Base-by-base conservation (phyloP, 2,329 filamentous ascomycete species). In the Aureobasidium melanogenum region DNA sequence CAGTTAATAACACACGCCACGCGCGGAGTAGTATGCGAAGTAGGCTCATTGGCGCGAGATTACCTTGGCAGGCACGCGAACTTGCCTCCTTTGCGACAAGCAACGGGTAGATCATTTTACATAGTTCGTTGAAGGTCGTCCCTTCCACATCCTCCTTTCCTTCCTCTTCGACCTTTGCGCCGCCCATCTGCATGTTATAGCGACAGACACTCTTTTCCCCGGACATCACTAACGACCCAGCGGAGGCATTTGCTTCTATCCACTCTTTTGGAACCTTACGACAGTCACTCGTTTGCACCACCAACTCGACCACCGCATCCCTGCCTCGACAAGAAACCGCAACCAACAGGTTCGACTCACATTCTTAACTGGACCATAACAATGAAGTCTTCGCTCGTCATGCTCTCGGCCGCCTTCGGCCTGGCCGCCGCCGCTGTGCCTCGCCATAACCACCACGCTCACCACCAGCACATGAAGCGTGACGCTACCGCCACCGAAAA, bases 381-480 rank as follows among this genome's bases (percentile, higher is more conserved):
- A 47, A 76, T 74, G 73, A 76, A 72, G 70, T 65, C 72, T 60
- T 66, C 70, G 4, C 64, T 69, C 48, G 67, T 72, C 62, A 64
- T 75, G 63, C 68, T 72, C 60, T 61, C 72, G 51, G 71, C 73
- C 56, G 71, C 72, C 51, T 68, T 70, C 62, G 71, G 68, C 17
- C 67, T 82, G 59, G 81, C 77, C 62, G 77, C 77, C 62, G 77
- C 79, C 55, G 86, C 86, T 32, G 80, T 85, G 68, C 81, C 79
- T 63, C 66, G 70, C 67, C 80, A 83, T 67, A 72, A 75, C 48
- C 81, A 84, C 69, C 74, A 76, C 47, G 84, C 88, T 71, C 74
- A 77, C 63, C 85, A 87, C 71, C 32, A 30, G n/a, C 79, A 77
- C 65, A 84, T 82, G 75, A 62, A 63, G 50, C 75, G 76, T 38